Base-by-base conservation (phyloP, 2,329 filamentous ascomycete genomes). In the Alternaria sp. region DNA sequence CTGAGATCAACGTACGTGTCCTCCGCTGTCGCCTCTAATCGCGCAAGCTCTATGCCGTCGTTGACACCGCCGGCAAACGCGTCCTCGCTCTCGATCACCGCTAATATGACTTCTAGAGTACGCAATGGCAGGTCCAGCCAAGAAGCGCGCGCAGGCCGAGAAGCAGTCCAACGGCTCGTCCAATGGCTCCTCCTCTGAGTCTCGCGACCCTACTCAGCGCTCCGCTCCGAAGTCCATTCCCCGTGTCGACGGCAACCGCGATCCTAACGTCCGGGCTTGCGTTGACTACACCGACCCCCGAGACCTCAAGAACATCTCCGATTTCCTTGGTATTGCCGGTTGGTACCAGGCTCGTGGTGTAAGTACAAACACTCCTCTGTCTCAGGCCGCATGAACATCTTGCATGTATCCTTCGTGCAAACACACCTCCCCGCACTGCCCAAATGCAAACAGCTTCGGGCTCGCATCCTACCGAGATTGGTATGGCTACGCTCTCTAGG, bases 111-210 rank as follows among this genome's bases (percentile, higher is more conserved):
- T 26, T 59, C 30, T 58, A 75, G 64, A 65, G 52, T 63, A 56
- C 62, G 66, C 58, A 44, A 83, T 83, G 81, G 79, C 70, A 21
- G 79, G 77, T 44, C 71, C 80, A 47, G 49, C 70, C 1, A 82
- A 80, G 74, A 72, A 73, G 47, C 77, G 73, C 46, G 72, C 72
- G 11, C 66, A 77, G 58, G 63, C 67, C 19, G 72, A 81, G 71
- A 70, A 73, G 52, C 63, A 72, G 52, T 55, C 62, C 25, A 61
- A 72, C 25, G 68, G 66, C 51, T 78, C 76, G 30, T 71, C 73
- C 25, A 63, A 67, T 26, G 67, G 74, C 56, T 73, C 73, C 2
- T 70, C 73, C 4, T 69, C 67, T n/a, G 64, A 62, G 15, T 77
- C 76, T 30, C 68, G 67, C 43, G 65, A 70, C 23, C 65, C 66